phyloP scores from a whole-genome alignment of 345 rosid genomes.

The Bruguiera parviflora region DNA sequence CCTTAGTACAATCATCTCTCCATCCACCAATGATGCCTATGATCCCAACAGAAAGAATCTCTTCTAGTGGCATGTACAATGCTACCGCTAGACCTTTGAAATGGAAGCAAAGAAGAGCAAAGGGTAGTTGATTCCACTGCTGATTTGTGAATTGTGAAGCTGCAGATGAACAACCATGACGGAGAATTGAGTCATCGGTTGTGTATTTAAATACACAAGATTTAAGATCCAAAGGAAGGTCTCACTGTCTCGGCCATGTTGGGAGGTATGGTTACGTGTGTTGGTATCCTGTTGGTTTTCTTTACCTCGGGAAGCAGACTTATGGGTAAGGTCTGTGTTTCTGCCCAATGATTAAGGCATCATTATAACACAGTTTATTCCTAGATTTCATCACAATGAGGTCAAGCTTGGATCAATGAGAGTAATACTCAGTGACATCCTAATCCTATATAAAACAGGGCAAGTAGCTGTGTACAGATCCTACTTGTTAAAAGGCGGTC shows the following conservation, averaged over 20 bases:
- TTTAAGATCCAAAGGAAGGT: neutral
- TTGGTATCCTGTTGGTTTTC: neutral
- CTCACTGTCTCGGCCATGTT: neutral
- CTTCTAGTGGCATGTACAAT: neutral
- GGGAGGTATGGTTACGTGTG: neutral
- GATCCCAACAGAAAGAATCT: neutral
- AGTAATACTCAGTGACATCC: too few relatives aligned
- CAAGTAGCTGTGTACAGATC: too few relatives aligned
- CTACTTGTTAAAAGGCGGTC: too few relatives aligned
- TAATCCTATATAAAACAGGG: too few relatives aligned
- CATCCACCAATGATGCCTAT: constrained; percentile 4
- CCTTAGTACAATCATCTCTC: constrained; percentile 17
- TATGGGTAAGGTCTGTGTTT: neutral
- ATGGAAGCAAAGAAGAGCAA: constrained; percentile 8
- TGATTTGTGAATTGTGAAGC: neutral
- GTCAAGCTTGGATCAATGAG: neutral
- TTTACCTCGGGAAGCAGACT: neutral
- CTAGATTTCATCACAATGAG: neutral
- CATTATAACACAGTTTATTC: neutral
- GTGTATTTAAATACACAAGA: neutral
- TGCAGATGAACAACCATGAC: neutral
- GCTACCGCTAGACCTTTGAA: neutral
- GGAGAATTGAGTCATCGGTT: neutral
- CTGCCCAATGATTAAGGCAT: neutral
- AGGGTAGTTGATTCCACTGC: constrained; percentile 9